phyloP scores from a whole-genome alignment of 805 yeast genomes.

The Lipomyces chichibuensis region DNA sequence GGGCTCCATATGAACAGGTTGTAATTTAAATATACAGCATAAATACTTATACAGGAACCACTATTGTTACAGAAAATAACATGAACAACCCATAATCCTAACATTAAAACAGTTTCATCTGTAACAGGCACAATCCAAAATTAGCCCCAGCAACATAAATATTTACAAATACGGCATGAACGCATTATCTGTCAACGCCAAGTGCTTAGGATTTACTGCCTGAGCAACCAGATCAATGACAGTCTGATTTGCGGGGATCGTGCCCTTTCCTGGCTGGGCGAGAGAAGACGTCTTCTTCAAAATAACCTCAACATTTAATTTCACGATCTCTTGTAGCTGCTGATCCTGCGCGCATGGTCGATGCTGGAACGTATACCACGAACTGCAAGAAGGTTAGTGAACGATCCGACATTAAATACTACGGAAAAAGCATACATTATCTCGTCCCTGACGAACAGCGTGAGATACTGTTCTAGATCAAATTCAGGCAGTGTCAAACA shows the following conservation, averaged over 20 bases:
- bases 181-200: slow-evolving; percentile 86
- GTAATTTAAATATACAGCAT: not conserved
- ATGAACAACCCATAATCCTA: not conserved
- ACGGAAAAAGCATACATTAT: slow-evolving; percentile 51
- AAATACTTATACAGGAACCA: not conserved
- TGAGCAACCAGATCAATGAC: slow-evolving; percentile 87
- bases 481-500: slow-evolving; percentile 90
- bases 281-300: slow-evolving; percentile 76
- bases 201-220: slow-evolving; percentile 91
- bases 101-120: not conserved
- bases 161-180: slow-evolving; percentile 91
- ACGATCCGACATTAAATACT: not conserved
- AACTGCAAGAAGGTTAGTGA: slow-evolving; percentile 36
- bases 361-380: slow-evolving; percentile 89
- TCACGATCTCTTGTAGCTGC: slow-evolving; percentile 82
- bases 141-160: not conserved
- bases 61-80: not conserved
- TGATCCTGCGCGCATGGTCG: slow-evolving; percentile 79
- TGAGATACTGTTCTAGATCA: slow-evolving; percentile 85
- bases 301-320: slow-evolving; percentile 82
- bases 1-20: not conserved
- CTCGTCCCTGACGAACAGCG: slow-evolving; percentile 95
- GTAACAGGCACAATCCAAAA: not conserved
- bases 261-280: slow-evolving; percentile 62
- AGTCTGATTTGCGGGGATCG: slow-evolving; percentile 81